Conservation (phyloP, 108 stramenopile genomes). For the Cyclostephanos tholiformis region DNA sequence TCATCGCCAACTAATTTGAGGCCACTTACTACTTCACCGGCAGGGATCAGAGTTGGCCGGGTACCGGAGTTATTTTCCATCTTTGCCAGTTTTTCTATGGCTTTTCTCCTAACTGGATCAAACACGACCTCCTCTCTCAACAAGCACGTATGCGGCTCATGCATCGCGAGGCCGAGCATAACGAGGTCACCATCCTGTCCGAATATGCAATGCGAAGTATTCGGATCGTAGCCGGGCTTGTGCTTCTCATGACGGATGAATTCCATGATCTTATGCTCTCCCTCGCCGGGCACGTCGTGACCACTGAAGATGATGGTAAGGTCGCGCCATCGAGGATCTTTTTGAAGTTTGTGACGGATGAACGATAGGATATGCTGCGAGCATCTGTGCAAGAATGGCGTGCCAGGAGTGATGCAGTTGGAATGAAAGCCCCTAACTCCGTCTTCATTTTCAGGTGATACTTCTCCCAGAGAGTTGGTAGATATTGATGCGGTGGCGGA, state of each 20-base stretch:
- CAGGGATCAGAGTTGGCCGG: not conserved
- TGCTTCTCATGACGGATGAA: constrained; percentile 84
- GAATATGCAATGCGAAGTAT: constrained; percentile 96
- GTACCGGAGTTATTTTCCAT: constrained; percentile 31
- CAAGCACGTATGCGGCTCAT: constrained; percentile 95
- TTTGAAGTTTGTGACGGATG: constrained; percentile 68
- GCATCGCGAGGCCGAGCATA: constrained; percentile 97
- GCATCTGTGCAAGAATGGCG: constrained; percentile 90
- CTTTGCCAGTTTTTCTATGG: constrained; percentile 47
- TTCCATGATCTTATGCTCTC: constrained; percentile 99
- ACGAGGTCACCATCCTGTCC: constrained; percentile 99
- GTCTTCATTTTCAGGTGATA: constrained; percentile 8
- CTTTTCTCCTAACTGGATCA: constrained; percentile 51
- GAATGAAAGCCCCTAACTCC: constrained; percentile 85
- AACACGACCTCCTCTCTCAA: constrained; percentile 95
- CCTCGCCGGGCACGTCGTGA: constrained; percentile 98
- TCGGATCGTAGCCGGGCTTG: constrained; percentile 82
- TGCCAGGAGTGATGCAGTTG: constrained; percentile 99
- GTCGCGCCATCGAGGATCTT: constrained; percentile 83
- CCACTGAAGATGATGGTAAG: constrained; percentile 92
- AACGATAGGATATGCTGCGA: constrained; percentile 73
- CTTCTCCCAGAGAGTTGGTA: not conserved
- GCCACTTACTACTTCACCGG: not conserved
- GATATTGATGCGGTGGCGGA: constrained; percentile 9
- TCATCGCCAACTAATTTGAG: constrained; percentile 7